Evolutionary conservation across 2,329 filamentous ascomycete species (phyloP), one percentile per base, ranked within the genome.

Genomic region (Diaporthe citri): DNA sequence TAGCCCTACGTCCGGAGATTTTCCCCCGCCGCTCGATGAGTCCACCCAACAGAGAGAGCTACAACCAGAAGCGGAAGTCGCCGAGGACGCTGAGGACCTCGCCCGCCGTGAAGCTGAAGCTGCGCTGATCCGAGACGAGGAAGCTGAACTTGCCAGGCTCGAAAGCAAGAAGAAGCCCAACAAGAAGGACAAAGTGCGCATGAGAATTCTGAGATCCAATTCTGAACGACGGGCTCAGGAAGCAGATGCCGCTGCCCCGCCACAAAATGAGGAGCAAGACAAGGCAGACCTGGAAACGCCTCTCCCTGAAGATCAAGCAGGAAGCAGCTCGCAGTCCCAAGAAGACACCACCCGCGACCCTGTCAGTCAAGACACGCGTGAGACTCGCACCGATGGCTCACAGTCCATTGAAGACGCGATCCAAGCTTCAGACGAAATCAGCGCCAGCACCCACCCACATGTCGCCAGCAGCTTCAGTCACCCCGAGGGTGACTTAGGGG

Each of bases 181-280:
- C 48, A 76, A 72, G 51, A 76, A 75, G 25, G 75, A 75, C 51
- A 76, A 76, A 55, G 31, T 34, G 41, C 75, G 73, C 34, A 70
- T 76, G 31, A 76, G 57, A 25, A 22, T 36, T 12, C 31, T 76
- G 62, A 55, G 69, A 36, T 57, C 73, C 3, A 76, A 73, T 25
- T 57, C 69, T 31, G 60, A 64, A 48, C 72, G 55, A 62, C 73
- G 73, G 31, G 75, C 64, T 34, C 75, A 67, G 22, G 75, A 75
- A 51, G 56, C 70, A 15, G 73, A 71, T 22, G 55, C 51, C 51
- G 64, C 71, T 48, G 71, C 51, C 28, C 55, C 59, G 31, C 48
- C 5, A 39, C 41, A 60, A 46, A 20, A 0, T 15, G 57, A 51
- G 46, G 74, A 46, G 15, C 46, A 71, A 41, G 48, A 22, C n/a